These are phyloP conservation scores for Candida gorgasii DNA, from an alignment of 805 yeast genomes.

Conservation along the genomic window DNA sequence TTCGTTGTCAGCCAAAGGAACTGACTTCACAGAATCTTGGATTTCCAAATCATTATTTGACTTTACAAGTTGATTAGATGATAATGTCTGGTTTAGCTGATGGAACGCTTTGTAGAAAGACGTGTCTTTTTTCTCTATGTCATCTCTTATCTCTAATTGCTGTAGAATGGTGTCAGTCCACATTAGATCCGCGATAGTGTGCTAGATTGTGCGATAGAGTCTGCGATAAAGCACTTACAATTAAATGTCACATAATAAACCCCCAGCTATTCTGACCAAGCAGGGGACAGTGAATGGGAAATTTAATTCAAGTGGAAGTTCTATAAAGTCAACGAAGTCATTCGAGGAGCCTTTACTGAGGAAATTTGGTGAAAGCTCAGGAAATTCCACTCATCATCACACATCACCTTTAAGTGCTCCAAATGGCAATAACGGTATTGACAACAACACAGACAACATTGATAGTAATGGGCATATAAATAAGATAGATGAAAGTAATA, in stretches of 20 bases:
- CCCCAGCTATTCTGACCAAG: background rate
- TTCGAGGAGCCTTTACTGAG: background rate
- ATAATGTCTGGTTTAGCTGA: conserved; percentile 21
- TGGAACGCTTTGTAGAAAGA: conserved; percentile 34
- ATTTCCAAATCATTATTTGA: conserved; percentile 9
- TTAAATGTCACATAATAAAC: conserved; percentile 2
- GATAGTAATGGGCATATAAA: background rate
- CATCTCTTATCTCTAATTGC: conserved; percentile 31
- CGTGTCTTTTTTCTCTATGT: conserved; percentile 31
- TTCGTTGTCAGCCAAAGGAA: conserved; percentile 9
- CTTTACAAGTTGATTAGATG: background rate
- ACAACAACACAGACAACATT: background rate
- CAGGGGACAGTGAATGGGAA: background rate
- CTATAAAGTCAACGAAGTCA: background rate
- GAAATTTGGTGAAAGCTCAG: conserved; percentile 5
- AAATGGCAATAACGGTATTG: background rate
- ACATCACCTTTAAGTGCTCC: background rate
- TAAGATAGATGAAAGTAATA: background rate
- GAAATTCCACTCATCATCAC: background rate
- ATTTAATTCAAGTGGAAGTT: background rate
- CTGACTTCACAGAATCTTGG: background rate
- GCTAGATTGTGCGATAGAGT: conserved; percentile 4
- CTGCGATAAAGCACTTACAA: too few species aligned
- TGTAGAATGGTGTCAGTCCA: conserved; percentile 18
- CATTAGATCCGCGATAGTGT: background rate